phyloP scores from a whole-genome alignment of 2,329 filamentous ascomycete genomes.

The Apiospora hydei region DNA sequence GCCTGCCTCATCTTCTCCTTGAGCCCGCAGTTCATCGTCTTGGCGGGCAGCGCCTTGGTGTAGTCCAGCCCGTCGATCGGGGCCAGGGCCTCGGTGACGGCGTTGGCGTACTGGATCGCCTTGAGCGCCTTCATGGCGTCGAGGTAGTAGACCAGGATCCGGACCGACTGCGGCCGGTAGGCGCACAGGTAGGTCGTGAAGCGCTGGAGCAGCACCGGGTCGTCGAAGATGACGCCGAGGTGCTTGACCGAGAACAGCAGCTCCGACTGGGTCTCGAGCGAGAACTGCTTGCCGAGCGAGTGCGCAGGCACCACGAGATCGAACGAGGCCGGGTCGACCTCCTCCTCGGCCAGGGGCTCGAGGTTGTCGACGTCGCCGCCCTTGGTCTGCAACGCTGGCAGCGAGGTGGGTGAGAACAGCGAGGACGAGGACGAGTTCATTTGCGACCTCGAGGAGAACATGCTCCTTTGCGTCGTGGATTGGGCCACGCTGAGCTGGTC shows the following conservation, averaged over 20 bases:
- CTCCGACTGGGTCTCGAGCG: conserved; percentile 70
- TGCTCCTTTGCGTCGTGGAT: conserved; percentile 38
- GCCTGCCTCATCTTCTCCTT: conserved; percentile 70
- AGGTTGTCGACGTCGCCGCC: conserved; percentile 41
- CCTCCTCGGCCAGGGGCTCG: conserved; percentile 46
- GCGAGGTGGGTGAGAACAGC: conserved; percentile 25
- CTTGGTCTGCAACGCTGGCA: conserved; percentile 38
- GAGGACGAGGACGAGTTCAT: conserved; percentile 41
- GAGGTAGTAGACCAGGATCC: conserved; percentile 74
- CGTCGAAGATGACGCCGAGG: conserved; percentile 68
- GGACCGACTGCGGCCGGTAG: conserved; percentile 67
- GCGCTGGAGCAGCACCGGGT: conserved; percentile 66
- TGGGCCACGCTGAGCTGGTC: conserved; percentile 1
- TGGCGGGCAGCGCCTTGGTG: conserved; percentile 55
- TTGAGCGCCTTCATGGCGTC: conserved; percentile 74
- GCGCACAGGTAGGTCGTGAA: conserved; percentile 73
- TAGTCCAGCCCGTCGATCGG: conserved; percentile 64
- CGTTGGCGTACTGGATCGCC: conserved; percentile 75
- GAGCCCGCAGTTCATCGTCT: conserved; percentile 64
- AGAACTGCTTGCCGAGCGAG: conserved; percentile 49
- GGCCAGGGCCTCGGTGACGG: conserved; percentile 67
- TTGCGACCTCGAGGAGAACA: conserved; percentile 38
- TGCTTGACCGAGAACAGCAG: conserved; percentile 72
- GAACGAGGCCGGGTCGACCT: conserved; percentile 48
- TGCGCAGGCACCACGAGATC: conserved; percentile 54